Percentiles rank a stretch among this genome's conserved stretches.
These are phyloP conservation scores for Pseudocohnilembus persalinus DNA, from an alignment of 169 alveolate genomes.

Conservation along the genomic window DNA sequence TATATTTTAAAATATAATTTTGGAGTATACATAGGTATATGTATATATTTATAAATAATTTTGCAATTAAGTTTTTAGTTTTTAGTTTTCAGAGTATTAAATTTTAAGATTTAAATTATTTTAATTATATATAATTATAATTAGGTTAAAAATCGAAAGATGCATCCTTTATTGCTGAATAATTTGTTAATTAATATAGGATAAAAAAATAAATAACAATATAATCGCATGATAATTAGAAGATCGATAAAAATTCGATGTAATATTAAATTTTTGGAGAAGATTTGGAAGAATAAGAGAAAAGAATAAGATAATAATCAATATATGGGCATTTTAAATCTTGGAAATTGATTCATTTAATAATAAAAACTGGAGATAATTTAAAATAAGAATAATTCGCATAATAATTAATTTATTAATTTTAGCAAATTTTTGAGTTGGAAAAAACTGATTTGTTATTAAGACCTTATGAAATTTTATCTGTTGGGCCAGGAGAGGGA, in stretches of 20 bases:
- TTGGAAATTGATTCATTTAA: slow-evolving; percentile 45
- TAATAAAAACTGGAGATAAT: slow-evolving; percentile 75
- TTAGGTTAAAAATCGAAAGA: background rate
- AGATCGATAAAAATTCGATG: background rate
- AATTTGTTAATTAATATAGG: slow-evolving; percentile 6
- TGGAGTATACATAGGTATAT: too few relatives aligned
- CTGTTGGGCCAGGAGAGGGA: slow-evolving; percentile 76
- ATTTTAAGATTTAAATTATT: too few relatives aligned
- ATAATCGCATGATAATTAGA: too few relatives aligned
- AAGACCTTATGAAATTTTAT: slow-evolving; percentile 73
- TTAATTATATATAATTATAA: too few relatives aligned
- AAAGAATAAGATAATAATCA: slow-evolving; percentile 42
- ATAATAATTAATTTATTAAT: slow-evolving; percentile 66
- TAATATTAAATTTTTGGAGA: slow-evolving; percentile 36
- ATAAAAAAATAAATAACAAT: background rate
- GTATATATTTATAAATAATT: too few relatives aligned
- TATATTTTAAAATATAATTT: too few relatives aligned
- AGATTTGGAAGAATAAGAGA: slow-evolving; percentile 24
- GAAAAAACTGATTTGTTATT: slow-evolving; percentile 66
- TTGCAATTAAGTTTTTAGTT: too few relatives aligned
- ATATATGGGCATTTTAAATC: slow-evolving; percentile 39
- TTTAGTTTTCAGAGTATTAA: too few relatives aligned
- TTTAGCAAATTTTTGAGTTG: slow-evolving; percentile 66
- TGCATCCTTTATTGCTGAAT: slow-evolving; percentile 16
- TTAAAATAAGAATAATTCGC: slow-evolving; percentile 80